Conservation (phyloP, 2,329 filamentous ascomycete species). For the Ophiostoma perfectum region DNA sequence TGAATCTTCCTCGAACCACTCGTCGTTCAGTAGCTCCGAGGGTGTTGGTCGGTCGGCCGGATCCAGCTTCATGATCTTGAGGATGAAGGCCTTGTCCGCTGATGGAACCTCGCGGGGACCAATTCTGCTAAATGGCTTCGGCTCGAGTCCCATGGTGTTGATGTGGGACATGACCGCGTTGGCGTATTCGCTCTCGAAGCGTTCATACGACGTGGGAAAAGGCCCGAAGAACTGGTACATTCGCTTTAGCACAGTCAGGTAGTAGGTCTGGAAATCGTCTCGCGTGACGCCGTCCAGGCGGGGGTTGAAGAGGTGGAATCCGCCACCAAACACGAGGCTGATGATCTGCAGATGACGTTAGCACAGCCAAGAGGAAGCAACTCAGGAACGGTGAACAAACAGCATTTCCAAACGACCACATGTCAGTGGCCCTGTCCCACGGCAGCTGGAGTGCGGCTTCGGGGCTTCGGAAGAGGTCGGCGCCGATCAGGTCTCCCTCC, state of each 20-base stretch:
- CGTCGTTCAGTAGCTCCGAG: conserved; percentile 4
- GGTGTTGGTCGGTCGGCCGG: background rate
- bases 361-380: conserved; percentile 1
- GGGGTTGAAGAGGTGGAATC: conserved; percentile 7
- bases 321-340: conserved; percentile 5
- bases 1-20: conserved; percentile 7
- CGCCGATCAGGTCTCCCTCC: conserved; percentile 5
- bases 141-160: conserved; percentile 1
- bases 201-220: conserved; percentile 1
- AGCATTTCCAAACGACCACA: conserved; percentile 7
- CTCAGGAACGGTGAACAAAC: background rate
- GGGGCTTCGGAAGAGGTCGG: conserved; percentile 5
- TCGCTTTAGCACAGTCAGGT: conserved; percentile 3
- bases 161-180: conserved; percentile 10
- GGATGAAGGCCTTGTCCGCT: conserved; percentile 3
- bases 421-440: conserved; percentile 3
- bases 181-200: conserved; percentile 4
- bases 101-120: conserved; percentile 1
- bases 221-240: conserved; percentile 7
- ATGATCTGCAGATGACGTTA: background rate
- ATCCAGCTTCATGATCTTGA: conserved; percentile 8
- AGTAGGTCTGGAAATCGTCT: conserved; percentile 9
- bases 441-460: conserved; percentile 7
- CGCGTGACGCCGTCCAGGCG: conserved; percentile 5
- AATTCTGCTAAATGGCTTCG: conserved; percentile 6